These are phyloP conservation scores for Cicer bijugum DNA, from an alignment of 306 rosid genomes.

Conservation along the genomic window DNA sequence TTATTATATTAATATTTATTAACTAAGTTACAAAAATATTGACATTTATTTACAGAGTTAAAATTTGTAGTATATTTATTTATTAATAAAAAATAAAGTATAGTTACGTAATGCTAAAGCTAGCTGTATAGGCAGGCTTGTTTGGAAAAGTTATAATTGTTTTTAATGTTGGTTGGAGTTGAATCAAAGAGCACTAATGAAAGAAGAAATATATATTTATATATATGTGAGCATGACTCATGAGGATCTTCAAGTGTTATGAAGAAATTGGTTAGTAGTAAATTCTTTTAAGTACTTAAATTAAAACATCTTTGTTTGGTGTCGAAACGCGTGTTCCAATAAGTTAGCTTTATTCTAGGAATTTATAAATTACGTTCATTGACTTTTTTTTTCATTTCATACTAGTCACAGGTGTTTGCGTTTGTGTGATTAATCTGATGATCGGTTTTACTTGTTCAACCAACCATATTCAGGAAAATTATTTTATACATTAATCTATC, in stretches of 20 bases:
- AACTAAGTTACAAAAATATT: too few relatives aligned
- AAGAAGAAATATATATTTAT: neutral
- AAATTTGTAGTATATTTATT: too few relatives aligned
- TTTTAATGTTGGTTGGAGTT: neutral
- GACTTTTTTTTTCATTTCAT: too few relatives aligned
- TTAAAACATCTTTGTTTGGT: conserved; percentile 21
- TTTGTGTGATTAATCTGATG: too few relatives aligned
- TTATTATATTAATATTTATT: too few relatives aligned
- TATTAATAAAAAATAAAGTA: conserved; percentile 1
- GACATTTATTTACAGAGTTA: too few relatives aligned
- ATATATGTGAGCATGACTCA: conserved; percentile 32
- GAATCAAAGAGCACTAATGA: neutral
- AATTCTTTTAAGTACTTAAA: neutral
- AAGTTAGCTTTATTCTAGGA: too few relatives aligned
- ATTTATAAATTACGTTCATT: too few relatives aligned
- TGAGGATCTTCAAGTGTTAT: conserved; percentile 27
- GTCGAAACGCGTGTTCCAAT: neutral
- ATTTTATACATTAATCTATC: too few relatives aligned
- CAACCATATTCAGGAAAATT: too few relatives aligned
- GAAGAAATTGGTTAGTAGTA: neutral
- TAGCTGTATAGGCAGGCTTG: neutral
- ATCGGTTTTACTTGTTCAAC: too few relatives aligned
- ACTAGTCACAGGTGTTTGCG: too few relatives aligned
- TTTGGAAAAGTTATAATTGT: neutral
- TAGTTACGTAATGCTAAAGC: neutral